Evolutionary conservation across 75 land plant species (phyloP), one percentile per base, ranked within the genome.

Genomic region (Chamaecyparis obtusa): DNA sequence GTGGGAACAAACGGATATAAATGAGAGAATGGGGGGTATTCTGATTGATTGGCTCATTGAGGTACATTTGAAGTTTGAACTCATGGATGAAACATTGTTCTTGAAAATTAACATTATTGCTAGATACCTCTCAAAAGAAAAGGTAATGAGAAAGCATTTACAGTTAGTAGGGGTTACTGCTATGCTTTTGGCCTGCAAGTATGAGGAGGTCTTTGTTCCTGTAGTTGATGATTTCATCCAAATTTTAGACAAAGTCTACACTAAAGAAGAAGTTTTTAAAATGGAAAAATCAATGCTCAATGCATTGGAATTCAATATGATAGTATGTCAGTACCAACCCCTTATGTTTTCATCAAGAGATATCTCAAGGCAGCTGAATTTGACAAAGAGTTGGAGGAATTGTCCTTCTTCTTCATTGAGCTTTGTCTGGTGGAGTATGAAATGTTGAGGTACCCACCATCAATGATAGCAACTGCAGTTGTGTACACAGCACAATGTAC

Each of bases 101-200:
- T 87, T 97, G 76, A 97, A 96, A 0, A 93, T 93, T 30, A 96
- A 94, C 81, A 86, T 97, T 0, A 95, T 97, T 85, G 99, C 96
- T 82, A 84, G 98, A 84, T 97, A 94, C 83, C 83, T 97, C 55
- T 89, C 90, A 17, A 69, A 87, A 2, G 94, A 92, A 80, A 87
- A 71, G 2, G 95, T 96, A 17, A 86, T 91, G 32, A 92, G 99
- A 78, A 97, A 96, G 89, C 91, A 96, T 81, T 94, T 97, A 54
- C 99, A 97, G 83, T 89, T 97, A 46, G 99, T 97, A 39, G 99
- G 99, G 1, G 92, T 97, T 14, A 95, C 95, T 14, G 98, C 99
- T 9, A 92, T 97, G 99, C 96, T 97, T 11, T 88, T 97, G 44
- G 99, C 99, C 0, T 98, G 97, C 90, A 97, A 97, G 85, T 97